Base-by-base conservation (phyloP, 2,329 filamentous ascomycete genomes). In the Hypoxylon sp. region DNA sequence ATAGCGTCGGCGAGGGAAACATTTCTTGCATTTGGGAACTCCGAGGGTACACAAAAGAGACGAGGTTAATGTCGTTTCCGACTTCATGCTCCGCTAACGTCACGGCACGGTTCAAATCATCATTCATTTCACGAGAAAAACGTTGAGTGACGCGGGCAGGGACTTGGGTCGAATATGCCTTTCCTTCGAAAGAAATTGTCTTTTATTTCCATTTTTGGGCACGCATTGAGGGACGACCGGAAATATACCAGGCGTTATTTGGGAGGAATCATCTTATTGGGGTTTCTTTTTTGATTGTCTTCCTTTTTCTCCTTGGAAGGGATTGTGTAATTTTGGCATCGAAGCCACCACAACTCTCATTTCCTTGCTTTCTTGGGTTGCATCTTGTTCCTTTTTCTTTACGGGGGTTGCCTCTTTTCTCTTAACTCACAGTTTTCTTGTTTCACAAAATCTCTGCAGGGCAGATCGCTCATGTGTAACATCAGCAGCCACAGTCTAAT, bases 211-310 rank as follows among this genome's bases (percentile, higher is more conserved):
- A 29, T 47, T 29, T 43, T 47, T 39, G 54, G 50, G 48, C 51
- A 54, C 58, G 61, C 69, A 70, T 72, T 45, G 39, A 62, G 48
- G 60, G 52, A 58, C 54, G 63, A 65, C 70, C 70, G 71, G 72
- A 69, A 54, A 69, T 71, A 77, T 75, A 77, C 72, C 74, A 76
- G 75, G 77, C 69, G 76, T 79, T 74, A 65, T 65, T 71, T 70
- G 64, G 68, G 73, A 70, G 69, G 70, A 52, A 65, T 68, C 53
- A 67, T 72, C 27, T 66, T 60, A 45, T 60, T 55, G 45, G 43
- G 19, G 47, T 5, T 37, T 54, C 23, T 41, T 19, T 41, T 21
- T 21, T 19, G 14, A 4, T 25, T 58, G 43, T 45, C 39, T 14
- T 34, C 6, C 6, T 27, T 27, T 16, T 39, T 70, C 62, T 62